A percentile compares a stretch with the other conserved stretches of the same genome.
Conservation (phyloP, 2,329 filamentous ascomycete genomes). For the Aureobasidium sp. region DNA sequence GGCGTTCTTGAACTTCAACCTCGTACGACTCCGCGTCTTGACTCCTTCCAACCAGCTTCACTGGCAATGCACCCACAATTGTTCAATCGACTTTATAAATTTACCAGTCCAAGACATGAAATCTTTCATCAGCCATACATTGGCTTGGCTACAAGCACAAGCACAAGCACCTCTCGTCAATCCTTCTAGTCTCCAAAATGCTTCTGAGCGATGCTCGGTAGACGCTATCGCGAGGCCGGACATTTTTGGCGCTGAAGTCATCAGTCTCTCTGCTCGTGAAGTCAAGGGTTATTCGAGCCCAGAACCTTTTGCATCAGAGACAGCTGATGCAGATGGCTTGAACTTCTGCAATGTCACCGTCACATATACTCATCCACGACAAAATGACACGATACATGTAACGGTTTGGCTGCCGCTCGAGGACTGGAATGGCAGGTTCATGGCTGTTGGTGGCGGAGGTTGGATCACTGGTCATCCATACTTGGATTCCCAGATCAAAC, state of each 20-base stretch:
- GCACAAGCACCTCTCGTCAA: background rate
- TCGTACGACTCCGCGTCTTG: background rate
- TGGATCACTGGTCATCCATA: conserved; percentile 21
- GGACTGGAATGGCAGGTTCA: conserved; percentile 32
- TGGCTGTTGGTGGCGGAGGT: conserved; percentile 35
- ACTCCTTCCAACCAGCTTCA: background rate
- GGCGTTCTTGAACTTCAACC: background rate
- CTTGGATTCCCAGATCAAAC: conserved; percentile 19
- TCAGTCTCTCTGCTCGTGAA: background rate
- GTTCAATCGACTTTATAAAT: background rate
- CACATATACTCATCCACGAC: conserved; percentile 33
- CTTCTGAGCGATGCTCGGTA: background rate
- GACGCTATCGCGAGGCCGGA: background rate
- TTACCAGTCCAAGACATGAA: background rate
- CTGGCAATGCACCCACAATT: background rate
- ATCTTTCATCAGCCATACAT: background rate
- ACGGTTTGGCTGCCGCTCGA: conserved; percentile 29
- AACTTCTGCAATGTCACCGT: conserved; percentile 33
- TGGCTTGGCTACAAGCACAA: conserved; percentile 2
- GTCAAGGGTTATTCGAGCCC: background rate
- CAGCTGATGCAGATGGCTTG: background rate
- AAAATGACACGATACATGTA: conserved; percentile 29
- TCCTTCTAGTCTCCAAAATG: background rate
- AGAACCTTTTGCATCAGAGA: background rate
- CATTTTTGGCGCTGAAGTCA: conserved; percentile 4